Evolutionary conservation across 306 rosid genomes (phyloP), one percentile per base, ranked within the genome.

Genomic region (Castanopsis chinensis): DNA sequence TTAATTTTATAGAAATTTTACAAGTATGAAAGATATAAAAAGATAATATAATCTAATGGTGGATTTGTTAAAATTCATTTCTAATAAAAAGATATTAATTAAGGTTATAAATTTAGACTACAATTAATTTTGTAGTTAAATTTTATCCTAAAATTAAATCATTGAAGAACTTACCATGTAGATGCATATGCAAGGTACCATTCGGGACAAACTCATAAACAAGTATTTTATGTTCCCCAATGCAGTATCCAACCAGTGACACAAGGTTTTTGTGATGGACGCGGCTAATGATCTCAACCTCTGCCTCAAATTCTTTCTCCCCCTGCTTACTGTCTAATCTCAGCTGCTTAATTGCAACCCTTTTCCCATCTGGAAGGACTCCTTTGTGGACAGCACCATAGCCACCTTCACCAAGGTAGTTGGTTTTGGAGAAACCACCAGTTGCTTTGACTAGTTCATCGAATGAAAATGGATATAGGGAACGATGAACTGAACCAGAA

Each of bases 251-350:
- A 79, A 88, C 92, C 25, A 90, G 80, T 43, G 91, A 83, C 77
- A 90, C 94, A 65, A 90, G 94, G 59, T 90, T 86, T 43, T 88
- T 81, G 72, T 90, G 92, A 87, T 90, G 94, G 60, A 90, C 88
- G 20, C 89, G 92, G 71, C 88, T 78, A 73, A 90, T 88, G 80
- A 90, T 86, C 72, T 90, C 94, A 0, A 90, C 89, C 85, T 88
- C 94, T 1, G 94, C 90, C 74, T 59, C 83, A 51, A 90, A 90
- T 75, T 90, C 94, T 10, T 92, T 92, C 68, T 90, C 92, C 70
- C 92, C 92, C 41, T 90, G 92, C 27, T 80, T 69, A 21, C 92
- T 90, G 78, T 82, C 91, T 49, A 82, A 87, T 76, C 83, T 90
- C 64, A 85, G 81, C 78, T 87, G 94, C 85, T 88, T 90, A 32